Conservation (phyloP, 441 rosid genomes). For the Adansonia rubrostipa region DNA sequence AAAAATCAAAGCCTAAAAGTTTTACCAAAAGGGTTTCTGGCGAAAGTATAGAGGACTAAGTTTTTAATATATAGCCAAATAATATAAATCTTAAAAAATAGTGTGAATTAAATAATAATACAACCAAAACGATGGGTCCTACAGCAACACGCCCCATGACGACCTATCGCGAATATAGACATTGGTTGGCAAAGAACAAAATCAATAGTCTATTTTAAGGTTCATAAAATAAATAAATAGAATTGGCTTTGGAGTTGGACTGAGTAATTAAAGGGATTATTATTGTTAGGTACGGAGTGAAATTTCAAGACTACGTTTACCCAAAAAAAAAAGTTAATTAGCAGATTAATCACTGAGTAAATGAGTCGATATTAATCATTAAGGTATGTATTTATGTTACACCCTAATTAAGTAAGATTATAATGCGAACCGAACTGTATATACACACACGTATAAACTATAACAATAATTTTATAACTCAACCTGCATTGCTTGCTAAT, state of each 20-base stretch:
- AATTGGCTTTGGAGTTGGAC: neutral
- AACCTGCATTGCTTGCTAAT: too few relatives aligned
- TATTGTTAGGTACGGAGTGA: neutral
- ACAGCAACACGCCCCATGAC: neutral
- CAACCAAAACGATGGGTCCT: neutral
- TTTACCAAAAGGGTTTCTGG: neutral
- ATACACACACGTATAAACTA: too few relatives aligned
- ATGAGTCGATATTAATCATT: too few relatives aligned
- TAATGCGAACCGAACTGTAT: too few relatives aligned
- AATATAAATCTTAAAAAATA: neutral
- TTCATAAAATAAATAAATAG: neutral
- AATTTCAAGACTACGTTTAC: neutral
- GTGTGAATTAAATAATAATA: neutral
- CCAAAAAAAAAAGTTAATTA: too few relatives aligned
- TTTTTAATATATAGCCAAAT: neutral
- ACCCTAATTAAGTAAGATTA: too few relatives aligned
- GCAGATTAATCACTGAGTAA: too few relatives aligned
- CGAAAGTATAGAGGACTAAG: neutral
- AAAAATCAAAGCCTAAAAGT: neutral
- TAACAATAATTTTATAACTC: too few relatives aligned
- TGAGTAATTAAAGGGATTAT: neutral
- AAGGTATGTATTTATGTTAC: too few relatives aligned
- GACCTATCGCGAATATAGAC: slow-evolving; percentile 28
- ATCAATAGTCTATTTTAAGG: neutral
- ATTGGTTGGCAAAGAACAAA: neutral